Conservation (phyloP, 139 green algal genomes). For the Mesotaenium endlicherianum region DNA sequence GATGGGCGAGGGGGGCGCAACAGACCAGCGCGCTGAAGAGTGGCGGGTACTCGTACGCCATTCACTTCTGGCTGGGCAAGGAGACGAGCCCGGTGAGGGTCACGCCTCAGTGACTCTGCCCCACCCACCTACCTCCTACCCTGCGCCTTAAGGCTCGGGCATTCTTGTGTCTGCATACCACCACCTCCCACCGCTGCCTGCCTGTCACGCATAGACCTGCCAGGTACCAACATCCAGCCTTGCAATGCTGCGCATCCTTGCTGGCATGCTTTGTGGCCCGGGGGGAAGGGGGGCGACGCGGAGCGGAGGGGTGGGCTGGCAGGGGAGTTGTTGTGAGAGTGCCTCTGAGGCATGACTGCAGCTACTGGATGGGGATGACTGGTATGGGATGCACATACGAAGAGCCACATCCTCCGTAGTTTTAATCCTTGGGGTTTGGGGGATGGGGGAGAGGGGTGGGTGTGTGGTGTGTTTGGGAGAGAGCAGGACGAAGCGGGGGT, state of each 20-base stretch:
- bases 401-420: no score
- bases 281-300: no score
- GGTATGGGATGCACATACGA: no score
- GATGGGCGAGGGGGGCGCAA: no score
- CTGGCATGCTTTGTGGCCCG: no score
- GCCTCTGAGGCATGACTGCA: no score
- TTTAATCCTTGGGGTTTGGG: no score
- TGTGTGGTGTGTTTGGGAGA: background rate
- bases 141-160: background rate
- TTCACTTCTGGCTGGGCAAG: constrained; percentile 50
- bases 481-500: constrained; percentile 31
- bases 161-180: background rate
- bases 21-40: constrained; percentile 17
- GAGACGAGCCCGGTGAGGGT: constrained; percentile 34
- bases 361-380: no score
- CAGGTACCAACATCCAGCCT: background rate
- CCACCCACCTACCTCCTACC: background rate
- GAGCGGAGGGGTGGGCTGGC: background rate
- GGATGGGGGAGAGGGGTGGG: no score
- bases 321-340: background rate
- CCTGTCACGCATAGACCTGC: background rate
- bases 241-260: background rate
- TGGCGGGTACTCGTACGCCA: constrained; percentile 6
- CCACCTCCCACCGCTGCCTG: background rate
- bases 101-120: background rate